Evolutionary conservation across 164 flowering plant species (phyloP), one percentile per base, ranked within the genome.

Genomic region (Aristolochia californica): DNA sequence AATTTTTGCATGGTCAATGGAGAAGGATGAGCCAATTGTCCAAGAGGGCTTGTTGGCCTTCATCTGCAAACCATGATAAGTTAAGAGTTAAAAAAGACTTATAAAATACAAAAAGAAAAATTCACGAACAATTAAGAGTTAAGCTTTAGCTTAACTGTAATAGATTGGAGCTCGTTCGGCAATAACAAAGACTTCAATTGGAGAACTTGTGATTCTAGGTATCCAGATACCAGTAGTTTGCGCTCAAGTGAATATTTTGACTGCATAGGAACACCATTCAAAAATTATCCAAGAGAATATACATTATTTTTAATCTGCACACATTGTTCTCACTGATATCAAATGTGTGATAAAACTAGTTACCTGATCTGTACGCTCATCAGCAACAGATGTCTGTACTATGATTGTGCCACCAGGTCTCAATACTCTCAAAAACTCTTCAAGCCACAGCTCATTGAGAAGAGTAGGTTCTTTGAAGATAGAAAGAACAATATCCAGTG

Each of bases 1-100:
- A 69, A 77, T 78, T 14, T 68, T 8, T 0, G 74, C 18, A 65
- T 72, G 84, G 76, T 81, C 86, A 2, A 94, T 53, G 61, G 95
- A 63, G 75, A 94, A 94, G 43, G 96, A 88, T 45, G 99, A 83
- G 25, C 97, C 97, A 68, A 86, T 63, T 60, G 80, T 84, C 99
- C 99, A 90, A 15, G 85, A 70, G 53, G 97, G 89, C 73, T 84
- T 94, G 66, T 66, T 82, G 22, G 83, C 89, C 67, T 70, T 82
- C 2, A 88, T 68, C 96, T 87, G 68, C 18, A n/a, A 12, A 38
- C 47, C 23, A 0, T 40, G 45, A 13, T 2, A 4, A 10, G 18
- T n/a, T 18, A n/a, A 62, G 20, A 22, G 15, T 13, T 52, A 61
- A 4, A 23, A 52, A 7, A 43, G 2, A 34, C 7, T 34, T 2